Conservation (phyloP, 257 asterid species). For the Mentha longifolia region DNA sequence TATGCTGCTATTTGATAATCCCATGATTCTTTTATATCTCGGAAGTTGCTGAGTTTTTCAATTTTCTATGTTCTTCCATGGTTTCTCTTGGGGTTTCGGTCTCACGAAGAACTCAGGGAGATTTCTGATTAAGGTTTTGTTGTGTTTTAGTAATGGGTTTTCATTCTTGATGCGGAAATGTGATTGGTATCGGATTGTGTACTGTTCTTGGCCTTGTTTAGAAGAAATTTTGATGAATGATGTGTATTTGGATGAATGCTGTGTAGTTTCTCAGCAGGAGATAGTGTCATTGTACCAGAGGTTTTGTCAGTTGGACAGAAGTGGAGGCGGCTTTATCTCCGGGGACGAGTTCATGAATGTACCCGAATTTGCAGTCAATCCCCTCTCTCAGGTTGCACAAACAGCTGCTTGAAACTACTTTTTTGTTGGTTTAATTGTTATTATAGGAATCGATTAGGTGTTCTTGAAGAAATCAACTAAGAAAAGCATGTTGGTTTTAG, state of each 20-base stretch:
- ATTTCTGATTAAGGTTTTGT: neutral
- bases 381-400: constrained; percentile 53
- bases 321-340: constrained; percentile 55
- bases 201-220: neutral
- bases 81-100: constrained; percentile 6
- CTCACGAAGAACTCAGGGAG: neutral
- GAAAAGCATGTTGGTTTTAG: neutral
- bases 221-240: neutral
- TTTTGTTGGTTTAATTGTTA: neutral
- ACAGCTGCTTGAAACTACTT: neutral
- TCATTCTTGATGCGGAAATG: neutral
- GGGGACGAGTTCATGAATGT: constrained; percentile 63
- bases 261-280: constrained; percentile 66
- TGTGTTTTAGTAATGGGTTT: neutral
- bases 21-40: neutral
- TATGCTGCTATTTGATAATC: neutral
- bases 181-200: neutral
- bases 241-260: constrained; percentile 12
- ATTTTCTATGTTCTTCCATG: neutral
- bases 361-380: constrained; percentile 67
- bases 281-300: constrained; percentile 59
- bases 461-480: neutral
- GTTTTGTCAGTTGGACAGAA: constrained; percentile 65
- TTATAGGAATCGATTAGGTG: neutral
- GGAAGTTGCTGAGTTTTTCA: neutral